Evolutionary conservation across 768 basidiomycete genomes (phyloP), one percentile per base, ranked within the genome.

Genomic region (Mycena epipterygia): DNA sequence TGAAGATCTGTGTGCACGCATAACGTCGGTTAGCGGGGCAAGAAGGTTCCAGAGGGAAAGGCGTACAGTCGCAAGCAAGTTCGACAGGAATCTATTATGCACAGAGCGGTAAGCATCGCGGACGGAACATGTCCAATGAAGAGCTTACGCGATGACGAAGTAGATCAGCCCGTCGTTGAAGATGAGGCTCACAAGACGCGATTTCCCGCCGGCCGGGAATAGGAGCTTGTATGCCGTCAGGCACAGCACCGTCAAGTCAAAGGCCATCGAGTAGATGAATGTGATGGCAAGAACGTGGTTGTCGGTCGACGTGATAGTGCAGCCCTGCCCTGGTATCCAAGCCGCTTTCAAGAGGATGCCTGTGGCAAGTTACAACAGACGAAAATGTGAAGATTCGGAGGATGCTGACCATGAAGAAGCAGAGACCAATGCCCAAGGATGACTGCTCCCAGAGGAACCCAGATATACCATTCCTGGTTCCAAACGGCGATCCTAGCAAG

Each of bases 351-450:
- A 81, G 30, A 91, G 83, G 41, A 91, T 78, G 35, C 90, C 90
- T 90, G 56, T 25, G 41, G 16, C 41, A 48, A 48, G 57, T 60
- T 39, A 25, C 56, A 57, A 56, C 33, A 57, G 16, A n/a, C 9
- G 29, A 46, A 57, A 46, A 25, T 29, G 29, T 13, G 27, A 42
- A 30, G 30, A 35, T 14, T 37, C 8, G 42, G 21, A 17, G 7
- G 32, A 29, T 46, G 70, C 80, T 30, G 70, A 91, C 91, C 91
- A 75, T 91, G 91, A 33, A 93, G 80, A 32, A 92, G 83, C 46
- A 93, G 83, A 5, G 90, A 90, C 92, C 91, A 93, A 75, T 93
- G 92, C 0, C 86, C 91, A 21, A 92, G 81, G 70, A 91, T 91
- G 57, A 93, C 79, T 4, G 82, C 62, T 25, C 90, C 78, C 2